These are phyloP conservation scores for Teunomyces atbi DNA, from an alignment of 805 yeast genomes.

Conservation along the genomic window DNA sequence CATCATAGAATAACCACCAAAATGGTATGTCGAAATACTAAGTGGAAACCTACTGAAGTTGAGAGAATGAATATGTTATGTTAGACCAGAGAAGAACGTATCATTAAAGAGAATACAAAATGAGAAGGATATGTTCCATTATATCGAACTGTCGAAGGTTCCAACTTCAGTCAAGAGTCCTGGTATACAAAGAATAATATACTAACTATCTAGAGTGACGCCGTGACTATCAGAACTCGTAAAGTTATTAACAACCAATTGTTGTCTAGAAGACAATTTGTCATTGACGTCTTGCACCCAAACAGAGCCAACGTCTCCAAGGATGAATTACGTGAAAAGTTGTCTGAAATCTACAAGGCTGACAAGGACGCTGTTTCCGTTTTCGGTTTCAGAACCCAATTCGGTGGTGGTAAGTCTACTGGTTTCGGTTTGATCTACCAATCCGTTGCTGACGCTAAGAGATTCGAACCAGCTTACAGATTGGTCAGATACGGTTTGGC, in stretches of 20 bases:
- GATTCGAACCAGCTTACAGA: slow-evolving; percentile 99
- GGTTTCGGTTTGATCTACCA: slow-evolving; percentile 99
- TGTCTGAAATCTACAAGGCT: slow-evolving; percentile 85
- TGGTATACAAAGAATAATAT: slow-evolving; percentile 4
- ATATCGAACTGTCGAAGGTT: slow-evolving; percentile 70
- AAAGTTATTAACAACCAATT: slow-evolving; percentile 99
- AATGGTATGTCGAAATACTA: slow-evolving; percentile 15
- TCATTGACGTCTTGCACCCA: slow-evolving; percentile 99
- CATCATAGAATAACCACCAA: slow-evolving; percentile 15
- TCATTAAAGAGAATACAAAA: background rate
- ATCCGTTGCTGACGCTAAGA: slow-evolving; percentile 96
- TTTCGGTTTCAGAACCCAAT: slow-evolving; percentile 99
- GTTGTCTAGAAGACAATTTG: slow-evolving; percentile 99
- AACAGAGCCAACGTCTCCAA: slow-evolving; percentile 98
- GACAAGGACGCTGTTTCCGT: slow-evolving; percentile 95
- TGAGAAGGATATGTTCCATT: slow-evolving; percentile 11
- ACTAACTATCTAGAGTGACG: slow-evolving; percentile 76
- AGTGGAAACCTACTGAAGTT: background rate
- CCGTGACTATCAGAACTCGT: slow-evolving; percentile 99
- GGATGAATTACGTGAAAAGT: slow-evolving; percentile 96
- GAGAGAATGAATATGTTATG: background rate
- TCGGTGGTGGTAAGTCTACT: slow-evolving; percentile 99
- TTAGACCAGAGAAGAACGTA: background rate
- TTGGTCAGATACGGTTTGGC: slow-evolving; percentile 98
- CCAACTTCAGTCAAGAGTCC: background rate